Base-by-base conservation (phyloP, 164 flowering plant species). In the Brasenia schreberi region DNA sequence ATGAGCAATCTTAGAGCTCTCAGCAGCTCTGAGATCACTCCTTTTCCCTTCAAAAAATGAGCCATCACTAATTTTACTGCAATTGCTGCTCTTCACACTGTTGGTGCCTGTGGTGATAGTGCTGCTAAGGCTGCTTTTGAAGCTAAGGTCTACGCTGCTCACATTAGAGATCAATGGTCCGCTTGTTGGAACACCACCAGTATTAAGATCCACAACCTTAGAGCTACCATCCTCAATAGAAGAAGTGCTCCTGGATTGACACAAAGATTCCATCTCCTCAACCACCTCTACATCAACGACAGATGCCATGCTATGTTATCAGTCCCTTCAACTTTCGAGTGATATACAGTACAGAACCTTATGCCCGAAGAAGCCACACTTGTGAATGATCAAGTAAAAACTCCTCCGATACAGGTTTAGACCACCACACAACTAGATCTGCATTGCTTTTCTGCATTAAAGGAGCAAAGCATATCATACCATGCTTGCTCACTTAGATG, bases 101-200 rank as follows among this genome's bases (percentile, higher is more conserved):
- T 84, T 80, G 53, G 62, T 39, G 5, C 62, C 43, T 68, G 73
- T 78, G 66, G 81, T 77, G 64, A 74, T 44, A 14, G 70, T 77
- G n/a, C 74, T 66, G 66, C 81, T 82, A 17, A 75, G 74, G 66
- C 83, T 83, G 7, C 59, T 68, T 16, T 66, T 72, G 69, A 79
- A 72, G 62, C 81, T 77, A 44, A 78, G 76, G 60, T 79, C 87
- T 27, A 63, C 27, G 42, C 65, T 63, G 42, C 65, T 39, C 2
- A 61, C 63, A 18, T 18, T 61, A 9, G 63, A 61, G 63, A 2
- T 61, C 63, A 61, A 18, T 23, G 63, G 63, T 23, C 63, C 63
- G 18, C 63, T 61, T 18, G 18, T 10, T 18, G 63, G 19, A 18
- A 23, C 63, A 18, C 63, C 33, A 2, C n/a, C 63, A 49, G 39